Conservation (phyloP, 2,329 filamentous ascomycete genomes). For the Hypoxylon sp. region DNA sequence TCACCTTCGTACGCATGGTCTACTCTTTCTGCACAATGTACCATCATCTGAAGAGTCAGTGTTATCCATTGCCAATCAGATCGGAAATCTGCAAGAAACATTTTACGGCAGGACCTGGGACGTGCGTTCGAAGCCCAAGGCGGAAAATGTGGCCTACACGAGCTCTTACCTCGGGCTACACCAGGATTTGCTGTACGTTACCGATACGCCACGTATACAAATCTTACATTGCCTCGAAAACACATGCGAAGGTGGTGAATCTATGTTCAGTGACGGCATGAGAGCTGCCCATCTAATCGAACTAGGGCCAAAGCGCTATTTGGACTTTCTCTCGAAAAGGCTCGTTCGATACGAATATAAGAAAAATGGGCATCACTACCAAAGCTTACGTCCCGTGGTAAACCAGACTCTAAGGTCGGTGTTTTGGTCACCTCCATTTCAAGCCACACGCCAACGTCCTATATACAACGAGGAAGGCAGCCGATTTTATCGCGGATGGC, state of each 20-base stretch:
- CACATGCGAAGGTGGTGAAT: slow-evolving; percentile 82
- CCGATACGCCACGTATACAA: slow-evolving; percentile 83
- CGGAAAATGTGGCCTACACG: slow-evolving; percentile 95
- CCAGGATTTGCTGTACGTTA: slow-evolving; percentile 92
- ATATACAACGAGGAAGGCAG: not conserved
- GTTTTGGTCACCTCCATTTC: slow-evolving; percentile 86
- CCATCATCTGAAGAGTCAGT: slow-evolving; percentile 77
- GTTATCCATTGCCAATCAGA: slow-evolving; percentile 74
- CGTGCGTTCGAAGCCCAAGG: slow-evolving; percentile 82
- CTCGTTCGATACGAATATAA: slow-evolving; percentile 71
- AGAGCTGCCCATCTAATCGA: slow-evolving; percentile 65
- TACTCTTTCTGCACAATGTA: slow-evolving; percentile 82
- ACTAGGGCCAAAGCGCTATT: slow-evolving; percentile 42
- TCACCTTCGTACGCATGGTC: slow-evolving; percentile 74
- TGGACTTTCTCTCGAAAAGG: slow-evolving; percentile 57
- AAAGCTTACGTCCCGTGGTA: slow-evolving; percentile 68
- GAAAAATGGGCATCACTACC: slow-evolving; percentile 74
- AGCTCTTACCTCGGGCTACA: slow-evolving; percentile 85
- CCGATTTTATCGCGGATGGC: slow-evolving; percentile 55
- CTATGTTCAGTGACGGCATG: slow-evolving; percentile 85
- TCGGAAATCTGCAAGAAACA: slow-evolving; percentile 85
- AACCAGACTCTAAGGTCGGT: slow-evolving; percentile 56
- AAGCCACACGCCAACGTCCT: slow-evolving; percentile 60
- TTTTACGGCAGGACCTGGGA: slow-evolving; percentile 95
- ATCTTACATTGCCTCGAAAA: slow-evolving; percentile 91